Evolutionary conservation across 371 early-diverging fungal genomes (phyloP).

Genomic region (Syncephalastrum racemosum): DNA sequence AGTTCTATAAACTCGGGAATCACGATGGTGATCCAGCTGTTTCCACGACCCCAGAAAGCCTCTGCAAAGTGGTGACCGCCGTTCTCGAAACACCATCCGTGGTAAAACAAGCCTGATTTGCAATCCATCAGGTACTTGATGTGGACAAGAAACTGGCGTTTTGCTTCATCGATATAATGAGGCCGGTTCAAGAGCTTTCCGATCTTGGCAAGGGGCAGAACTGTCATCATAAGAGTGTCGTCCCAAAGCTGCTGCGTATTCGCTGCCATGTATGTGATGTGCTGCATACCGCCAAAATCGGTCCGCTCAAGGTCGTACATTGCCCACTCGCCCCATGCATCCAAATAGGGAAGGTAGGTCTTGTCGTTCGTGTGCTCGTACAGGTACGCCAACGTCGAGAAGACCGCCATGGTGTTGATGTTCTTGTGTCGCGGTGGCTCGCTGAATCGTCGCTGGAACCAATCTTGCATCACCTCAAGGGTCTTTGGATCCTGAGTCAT

Average conservation of each 20-base stretch:
- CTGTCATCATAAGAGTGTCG: slow-evolving; percentile 31
- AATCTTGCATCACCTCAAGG: slow-evolving; percentile 18
- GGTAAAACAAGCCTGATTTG: slow-evolving; percentile 23
- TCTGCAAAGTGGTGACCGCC: slow-evolving; percentile 28
- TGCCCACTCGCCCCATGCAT: slow-evolving; percentile 27
- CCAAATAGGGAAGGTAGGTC: slow-evolving; percentile 19
- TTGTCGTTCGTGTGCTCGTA: slow-evolving; percentile 20
- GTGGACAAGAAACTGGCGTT: slow-evolving; percentile 25
- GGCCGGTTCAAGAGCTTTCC: slow-evolving; percentile 21
- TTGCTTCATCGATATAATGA: slow-evolving; percentile 27
- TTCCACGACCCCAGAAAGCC: slow-evolving; percentile 27
- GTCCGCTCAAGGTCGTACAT: slow-evolving; percentile 23
- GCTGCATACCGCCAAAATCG: slow-evolving; percentile 28
- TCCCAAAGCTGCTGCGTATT: slow-evolving; percentile 27
- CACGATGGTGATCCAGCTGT: slow-evolving; percentile 29
- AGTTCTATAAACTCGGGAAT: slow-evolving; percentile 29
- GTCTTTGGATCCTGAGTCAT: slow-evolving; percentile 15
- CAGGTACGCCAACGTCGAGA: slow-evolving; percentile 21
- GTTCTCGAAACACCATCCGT: slow-evolving; percentile 24
- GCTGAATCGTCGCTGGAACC: slow-evolving; percentile 23
- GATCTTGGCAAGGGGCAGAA: slow-evolving; percentile 25
- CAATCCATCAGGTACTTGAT: slow-evolving; percentile 24
- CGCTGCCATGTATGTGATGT: slow-evolving; percentile 22
- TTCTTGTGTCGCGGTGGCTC: slow-evolving; percentile 24
- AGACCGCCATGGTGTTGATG: slow-evolving; percentile 30